A percentile compares a stretch with the other conserved stretches of the same genome.
Conservation (phyloP, 768 basidiomycete species). For the Cyclocybe cylindracea region DNA sequence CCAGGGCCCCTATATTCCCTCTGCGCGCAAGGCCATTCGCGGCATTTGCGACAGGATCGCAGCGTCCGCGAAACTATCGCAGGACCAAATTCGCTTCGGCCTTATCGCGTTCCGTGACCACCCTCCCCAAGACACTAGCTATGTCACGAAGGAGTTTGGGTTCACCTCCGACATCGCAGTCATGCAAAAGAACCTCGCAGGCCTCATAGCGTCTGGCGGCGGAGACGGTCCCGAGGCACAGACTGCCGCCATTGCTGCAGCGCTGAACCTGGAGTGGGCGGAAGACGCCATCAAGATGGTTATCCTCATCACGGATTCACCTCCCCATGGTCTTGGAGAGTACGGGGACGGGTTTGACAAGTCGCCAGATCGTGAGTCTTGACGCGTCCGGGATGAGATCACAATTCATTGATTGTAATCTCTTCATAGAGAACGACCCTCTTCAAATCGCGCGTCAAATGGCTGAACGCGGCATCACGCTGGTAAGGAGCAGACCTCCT, state of each 20-base stretch:
- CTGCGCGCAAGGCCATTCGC: conserved; percentile 51
- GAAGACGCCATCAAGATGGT: conserved; percentile 51
- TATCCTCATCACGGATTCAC: conserved; percentile 58
- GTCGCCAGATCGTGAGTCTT: conserved; percentile 28
- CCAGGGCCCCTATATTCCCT: conserved; percentile 38
- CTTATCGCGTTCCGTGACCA: conserved; percentile 59
- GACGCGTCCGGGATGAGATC: neutral
- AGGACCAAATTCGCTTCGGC: conserved; percentile 47
- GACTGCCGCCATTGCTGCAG: conserved; percentile 52
- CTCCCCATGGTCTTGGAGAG: conserved; percentile 61
- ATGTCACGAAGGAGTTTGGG: conserved; percentile 48
- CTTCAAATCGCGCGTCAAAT: conserved; percentile 37
- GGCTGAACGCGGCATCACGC: conserved; percentile 51
- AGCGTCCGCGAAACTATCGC: conserved; percentile 45
- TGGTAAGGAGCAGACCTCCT: conserved; percentile 32
- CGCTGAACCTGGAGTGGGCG: conserved; percentile 50
- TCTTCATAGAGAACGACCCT: conserved; percentile 26
- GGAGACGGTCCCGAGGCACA: conserved; percentile 62
- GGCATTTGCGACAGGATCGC: conserved; percentile 53
- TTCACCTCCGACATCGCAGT: conserved; percentile 49
- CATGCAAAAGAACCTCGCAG: conserved; percentile 44
- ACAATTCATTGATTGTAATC: neutral
- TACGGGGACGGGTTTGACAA: conserved; percentile 42
- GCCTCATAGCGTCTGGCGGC: conserved; percentile 42
- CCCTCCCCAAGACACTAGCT: conserved; percentile 55